Conservation (phyloP, 441 rosid genomes). For the Pelargonium hybrid region DNA sequence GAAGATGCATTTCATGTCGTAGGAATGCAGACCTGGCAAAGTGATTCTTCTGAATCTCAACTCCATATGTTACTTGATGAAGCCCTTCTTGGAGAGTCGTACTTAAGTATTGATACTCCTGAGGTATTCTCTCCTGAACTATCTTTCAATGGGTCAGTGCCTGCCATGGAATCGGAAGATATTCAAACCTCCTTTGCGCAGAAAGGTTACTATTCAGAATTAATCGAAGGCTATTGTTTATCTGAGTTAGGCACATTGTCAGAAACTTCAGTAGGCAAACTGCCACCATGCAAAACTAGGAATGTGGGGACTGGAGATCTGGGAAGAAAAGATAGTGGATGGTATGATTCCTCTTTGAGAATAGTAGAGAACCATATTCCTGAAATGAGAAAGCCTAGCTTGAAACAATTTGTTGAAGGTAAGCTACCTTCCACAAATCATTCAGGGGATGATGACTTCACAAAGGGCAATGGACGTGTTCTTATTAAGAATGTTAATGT, state of each 20-base stretch:
- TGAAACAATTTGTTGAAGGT: conserved; percentile 39
- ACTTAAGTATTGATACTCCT: conserved; percentile 29
- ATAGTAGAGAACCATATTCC: conserved; percentile 79
- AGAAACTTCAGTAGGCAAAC: conserved; percentile 44
- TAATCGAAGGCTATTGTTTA: conserved; percentile 75
- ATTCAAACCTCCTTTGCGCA: conserved; percentile 45
- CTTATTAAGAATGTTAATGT: conserved; percentile 49
- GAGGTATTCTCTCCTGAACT: conserved; percentile 30
- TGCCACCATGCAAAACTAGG: conserved; percentile 26
- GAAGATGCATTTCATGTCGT: conserved; percentile 66
- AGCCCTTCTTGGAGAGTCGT: conserved; percentile 34
- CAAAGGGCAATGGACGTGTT: conserved; percentile 47
- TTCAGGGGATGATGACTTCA: conserved; percentile 30
- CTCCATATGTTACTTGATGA: conserved; percentile 32
- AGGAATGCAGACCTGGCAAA: conserved; percentile 31
- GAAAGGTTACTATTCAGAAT: conserved; percentile 47
- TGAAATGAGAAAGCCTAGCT: conserved; percentile 42
- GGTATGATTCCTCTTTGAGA: conserved; percentile 58
- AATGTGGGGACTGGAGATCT: conserved; percentile 32
- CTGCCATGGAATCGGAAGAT: conserved; percentile 34
- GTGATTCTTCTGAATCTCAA: conserved; percentile 34
- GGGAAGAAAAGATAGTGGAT: conserved; percentile 57
- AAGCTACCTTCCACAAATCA: conserved; percentile 28
- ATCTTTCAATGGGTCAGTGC: conserved; percentile 34
- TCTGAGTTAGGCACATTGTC: conserved; percentile 48